Base-by-base conservation (phyloP, 2,329 filamentous ascomycete species). In the Apiospora hydei region DNA sequence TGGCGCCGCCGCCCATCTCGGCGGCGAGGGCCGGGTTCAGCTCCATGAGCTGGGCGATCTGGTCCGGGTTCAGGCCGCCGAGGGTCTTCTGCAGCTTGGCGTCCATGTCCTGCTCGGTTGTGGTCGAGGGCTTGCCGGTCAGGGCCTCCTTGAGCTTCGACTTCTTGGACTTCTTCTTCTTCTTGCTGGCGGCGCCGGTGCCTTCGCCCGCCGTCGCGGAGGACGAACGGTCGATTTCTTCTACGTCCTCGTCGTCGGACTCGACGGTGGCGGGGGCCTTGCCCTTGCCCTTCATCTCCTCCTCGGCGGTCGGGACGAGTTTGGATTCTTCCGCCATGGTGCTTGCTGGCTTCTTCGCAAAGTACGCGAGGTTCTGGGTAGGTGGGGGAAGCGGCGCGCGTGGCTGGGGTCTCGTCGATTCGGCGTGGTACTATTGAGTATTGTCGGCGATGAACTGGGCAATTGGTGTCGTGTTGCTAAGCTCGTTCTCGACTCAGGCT, bases 11-110 rank as follows among this genome's bases (percentile, higher is more conserved):
- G 74, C 78, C 80, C 24, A 86, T 79, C 79, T 93, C 90, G 76
- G 90, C 88, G 74, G 91, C 89, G 76, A 95, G 86, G 3, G 90
- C 90, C n/a, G 92, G 92, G 80, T 95, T 91, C 77, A 94, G 90
- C 70, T 88, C 86, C 77, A 94, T 88, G 72, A 96, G 87, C 75
- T 94, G 90, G 73, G 89, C 81, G 73, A 91, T 83, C 78, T 92
- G 89, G 73, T 89, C 83, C 53, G 86, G 84, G 43, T 87, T 88
- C 71, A 92, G 84, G 67, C 84, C 84, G 44, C 85, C 83, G 72
- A 91, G 83, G 69, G 88, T 86, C 76, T 88, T 86, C 67, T 81
- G 79, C 14, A 81, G 71, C 74, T 73, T 51, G 44, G 68, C 46
- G 24, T 71, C 70, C 76, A 87, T 85, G 70, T 86, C 78, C 18